Conservation (phyloP, 2,329 filamentous ascomycete species). For the Meredithiella fracta region DNA sequence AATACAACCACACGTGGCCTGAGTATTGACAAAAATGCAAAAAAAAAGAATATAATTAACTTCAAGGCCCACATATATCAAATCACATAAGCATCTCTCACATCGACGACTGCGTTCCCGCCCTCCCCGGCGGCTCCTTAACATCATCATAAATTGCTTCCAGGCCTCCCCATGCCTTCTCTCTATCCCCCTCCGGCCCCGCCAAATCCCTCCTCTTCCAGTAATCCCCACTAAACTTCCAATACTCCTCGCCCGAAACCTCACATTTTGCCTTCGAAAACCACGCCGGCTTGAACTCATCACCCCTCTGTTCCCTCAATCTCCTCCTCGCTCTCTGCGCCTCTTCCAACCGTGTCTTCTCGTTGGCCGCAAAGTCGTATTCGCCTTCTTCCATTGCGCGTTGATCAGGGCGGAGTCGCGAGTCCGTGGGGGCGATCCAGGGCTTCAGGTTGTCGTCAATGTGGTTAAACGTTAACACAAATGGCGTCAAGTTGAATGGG, state of each 20-base stretch:
- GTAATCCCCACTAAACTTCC: constrained; percentile 78
- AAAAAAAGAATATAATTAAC: too few relatives aligned
- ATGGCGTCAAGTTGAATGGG: constrained; percentile 93
- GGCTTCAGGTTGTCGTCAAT: constrained; percentile 65
- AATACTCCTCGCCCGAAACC: constrained; percentile 74
- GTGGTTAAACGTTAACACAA: constrained; percentile 87
- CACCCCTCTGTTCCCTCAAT: constrained; percentile 56
- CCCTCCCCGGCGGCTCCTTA: constrained; percentile 8
- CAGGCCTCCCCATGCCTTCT: constrained; percentile 48
- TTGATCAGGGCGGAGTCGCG: constrained; percentile 82
- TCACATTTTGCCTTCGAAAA: constrained; percentile 59
- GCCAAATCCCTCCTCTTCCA: constrained; percentile 60
- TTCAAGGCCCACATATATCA: too few relatives aligned
- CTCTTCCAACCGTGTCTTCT: constrained; percentile 91
- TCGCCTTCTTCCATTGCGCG: constrained; percentile 97
- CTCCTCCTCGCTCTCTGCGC: constrained; percentile 66
- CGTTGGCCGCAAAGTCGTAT: constrained; percentile 79
- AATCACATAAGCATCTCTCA: background rate
- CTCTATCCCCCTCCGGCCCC: constrained; percentile 36
- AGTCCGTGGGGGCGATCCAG: constrained; percentile 80
- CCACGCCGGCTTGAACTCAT: constrained; percentile 74
- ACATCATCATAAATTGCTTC: constrained; percentile 53
- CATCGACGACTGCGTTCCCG: constrained; percentile 10
- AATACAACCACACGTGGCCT: too few relatives aligned
- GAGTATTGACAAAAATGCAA: too few relatives aligned